Conservation (phyloP, 345 rosid species). For the Boechera stricta region DNA sequence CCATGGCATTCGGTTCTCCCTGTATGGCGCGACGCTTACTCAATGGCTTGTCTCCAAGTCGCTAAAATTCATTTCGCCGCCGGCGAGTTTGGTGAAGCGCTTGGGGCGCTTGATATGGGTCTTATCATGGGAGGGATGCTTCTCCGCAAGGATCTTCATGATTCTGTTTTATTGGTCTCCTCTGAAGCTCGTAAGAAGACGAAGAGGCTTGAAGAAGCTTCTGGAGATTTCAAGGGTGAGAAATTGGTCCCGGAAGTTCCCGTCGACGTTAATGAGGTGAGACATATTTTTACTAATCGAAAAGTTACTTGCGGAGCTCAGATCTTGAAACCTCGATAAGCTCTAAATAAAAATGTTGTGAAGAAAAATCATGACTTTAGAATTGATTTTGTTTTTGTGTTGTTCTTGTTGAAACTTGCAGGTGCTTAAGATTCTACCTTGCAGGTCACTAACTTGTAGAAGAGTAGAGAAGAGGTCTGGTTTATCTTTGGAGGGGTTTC, state of each 20-base stretch:
- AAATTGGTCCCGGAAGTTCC: conserved; percentile 56
- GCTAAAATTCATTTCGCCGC: conserved; percentile 67
- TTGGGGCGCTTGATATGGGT: conserved; percentile 87
- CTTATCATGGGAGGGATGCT: conserved; percentile 93
- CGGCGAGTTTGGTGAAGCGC: conserved; percentile 73
- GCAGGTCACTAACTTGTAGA: conserved; percentile 62
- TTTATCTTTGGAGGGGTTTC: conserved; percentile 83
- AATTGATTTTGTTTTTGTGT: not conserved
- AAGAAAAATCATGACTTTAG: not conserved
- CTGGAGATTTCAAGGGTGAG: conserved; percentile 31
- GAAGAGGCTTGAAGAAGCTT: conserved; percentile 36
- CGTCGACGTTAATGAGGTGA: conserved; percentile 66
- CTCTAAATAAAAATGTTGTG: not conserved
- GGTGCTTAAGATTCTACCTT: conserved; percentile 68
- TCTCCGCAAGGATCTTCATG: conserved; percentile 75
- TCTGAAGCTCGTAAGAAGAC: conserved; percentile 51
- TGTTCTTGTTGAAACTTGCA: conserved; percentile 41
- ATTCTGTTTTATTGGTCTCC: conserved; percentile 54
- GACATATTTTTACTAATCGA: conserved; percentile 41
- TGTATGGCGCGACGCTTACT: conserved; percentile 95
- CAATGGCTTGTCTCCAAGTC: conserved; percentile 83
- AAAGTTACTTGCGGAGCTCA: not conserved
- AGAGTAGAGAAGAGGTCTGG: conserved; percentile 76
- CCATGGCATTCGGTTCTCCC: conserved; percentile 98
- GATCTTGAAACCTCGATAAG: conserved; percentile 25